Percentiles rank a stretch among this genome's conserved stretches.
Conservation (phyloP, 2,329 filamentous ascomycete genomes). For the Aspergillus vadensis region DNA sequence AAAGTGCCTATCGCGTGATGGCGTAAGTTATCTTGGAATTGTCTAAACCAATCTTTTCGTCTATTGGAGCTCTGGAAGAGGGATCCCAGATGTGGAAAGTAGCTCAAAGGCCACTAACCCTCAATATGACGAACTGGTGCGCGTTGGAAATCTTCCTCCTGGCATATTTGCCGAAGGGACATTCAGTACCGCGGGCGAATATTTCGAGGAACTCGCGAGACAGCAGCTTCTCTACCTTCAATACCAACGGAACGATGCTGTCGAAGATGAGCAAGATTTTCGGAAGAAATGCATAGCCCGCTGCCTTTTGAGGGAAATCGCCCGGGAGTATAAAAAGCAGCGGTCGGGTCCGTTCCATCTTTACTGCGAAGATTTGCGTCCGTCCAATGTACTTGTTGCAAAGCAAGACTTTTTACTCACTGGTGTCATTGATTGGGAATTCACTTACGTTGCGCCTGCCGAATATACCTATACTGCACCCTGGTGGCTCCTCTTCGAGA, state of each 20-base stretch:
- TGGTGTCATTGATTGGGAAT: conserved; percentile 2
- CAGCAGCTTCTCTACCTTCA: neutral
- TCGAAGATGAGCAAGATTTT: neutral
- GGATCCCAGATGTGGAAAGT: neutral
- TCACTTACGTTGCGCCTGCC: neutral
- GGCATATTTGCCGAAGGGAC: neutral
- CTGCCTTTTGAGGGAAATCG: neutral
- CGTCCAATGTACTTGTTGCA: neutral
- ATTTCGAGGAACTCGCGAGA: neutral
- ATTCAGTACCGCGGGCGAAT: neutral
- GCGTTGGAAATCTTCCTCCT: neutral
- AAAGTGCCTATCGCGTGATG: conserved; percentile 1
- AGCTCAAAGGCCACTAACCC: neutral
- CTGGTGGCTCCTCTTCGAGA: conserved; percentile 4
- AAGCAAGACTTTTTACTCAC: neutral
- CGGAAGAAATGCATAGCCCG: neutral
- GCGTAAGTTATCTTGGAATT: neutral
- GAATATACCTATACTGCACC: conserved; percentile 7
- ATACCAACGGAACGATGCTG: neutral
- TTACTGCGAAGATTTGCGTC: neutral
- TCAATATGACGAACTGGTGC: neutral
- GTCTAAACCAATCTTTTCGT: conserved; percentile 2
- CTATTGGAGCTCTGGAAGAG: neutral
- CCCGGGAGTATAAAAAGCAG: neutral
- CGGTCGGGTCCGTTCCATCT: neutral